Conservation (phyloP, 352 stramenopile genomes). For the Pythium apleroticum region DNA sequence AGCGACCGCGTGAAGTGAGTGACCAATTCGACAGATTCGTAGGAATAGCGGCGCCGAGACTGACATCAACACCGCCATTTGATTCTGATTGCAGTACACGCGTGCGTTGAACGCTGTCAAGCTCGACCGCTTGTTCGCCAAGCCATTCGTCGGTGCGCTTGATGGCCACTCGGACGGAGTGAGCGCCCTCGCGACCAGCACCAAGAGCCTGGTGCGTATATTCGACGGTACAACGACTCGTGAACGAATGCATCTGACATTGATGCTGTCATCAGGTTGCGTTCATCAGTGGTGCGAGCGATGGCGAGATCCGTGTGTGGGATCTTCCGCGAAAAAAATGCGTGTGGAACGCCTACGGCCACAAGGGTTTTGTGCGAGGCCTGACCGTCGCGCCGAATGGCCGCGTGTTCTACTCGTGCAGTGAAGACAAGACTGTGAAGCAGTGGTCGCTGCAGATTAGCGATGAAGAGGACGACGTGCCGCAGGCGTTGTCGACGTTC, state of each 20-base stretch:
- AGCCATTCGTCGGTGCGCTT: constrained; percentile 97
- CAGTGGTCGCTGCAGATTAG: constrained; percentile 82
- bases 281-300: constrained; percentile 87
- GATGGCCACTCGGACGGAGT: constrained; percentile 98
- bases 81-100: constrained; percentile 91
- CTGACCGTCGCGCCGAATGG: constrained; percentile 82
- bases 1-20: constrained; percentile 75
- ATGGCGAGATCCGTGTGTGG: constrained; percentile 97
- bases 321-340: constrained; percentile 94
- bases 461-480: constrained; percentile 71
- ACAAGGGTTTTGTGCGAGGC: constrained; percentile 94
- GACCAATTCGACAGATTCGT: background rate
- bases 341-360: constrained; percentile 92
- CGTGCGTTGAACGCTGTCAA: constrained; percentile 97
- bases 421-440: constrained; percentile 96
- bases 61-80: background rate
- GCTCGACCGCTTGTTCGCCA: constrained; percentile 98
- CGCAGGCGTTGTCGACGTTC: constrained; percentile 70
- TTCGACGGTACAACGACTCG: background rate
- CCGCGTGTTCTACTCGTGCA: constrained; percentile 91
- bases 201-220: constrained; percentile 75
- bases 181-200: constrained; percentile 90
- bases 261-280: constrained; percentile 30
- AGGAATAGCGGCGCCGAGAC: background rate
- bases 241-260: background rate